phyloP scores from a whole-genome alignment of 2,329 filamentous ascomycete genomes.

The Aureobasidium uvarum region DNA sequence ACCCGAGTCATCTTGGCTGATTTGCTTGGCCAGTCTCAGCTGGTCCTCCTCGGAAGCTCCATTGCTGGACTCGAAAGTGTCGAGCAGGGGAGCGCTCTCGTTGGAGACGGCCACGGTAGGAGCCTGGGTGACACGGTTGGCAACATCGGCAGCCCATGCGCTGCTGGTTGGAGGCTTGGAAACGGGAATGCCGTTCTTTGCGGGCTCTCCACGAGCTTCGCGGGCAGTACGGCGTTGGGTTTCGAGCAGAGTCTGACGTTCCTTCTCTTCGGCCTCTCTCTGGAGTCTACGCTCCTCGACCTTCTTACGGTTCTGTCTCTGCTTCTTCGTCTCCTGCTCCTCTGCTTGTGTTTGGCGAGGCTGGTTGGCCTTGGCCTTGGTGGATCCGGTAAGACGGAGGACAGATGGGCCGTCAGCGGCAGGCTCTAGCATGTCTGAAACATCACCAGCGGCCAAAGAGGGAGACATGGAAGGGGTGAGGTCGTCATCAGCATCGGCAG shows the following conservation, averaged over 20 bases:
- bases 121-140: conserved; percentile 31
- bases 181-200: conserved; percentile 68
- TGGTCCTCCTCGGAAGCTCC: conserved; percentile 62
- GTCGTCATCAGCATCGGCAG: conserved; percentile 77
- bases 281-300: conserved; percentile 72
- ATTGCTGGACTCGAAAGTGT: conserved; percentile 51
- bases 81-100: conserved; percentile 42
- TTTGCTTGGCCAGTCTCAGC: conserved; percentile 50
- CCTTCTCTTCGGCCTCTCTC: conserved; percentile 73
- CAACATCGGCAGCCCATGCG: conserved; percentile 51
- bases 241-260: conserved; percentile 73
- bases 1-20: conserved; percentile 52
- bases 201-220: conserved; percentile 75
- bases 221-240: conserved; percentile 79
- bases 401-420: conserved; percentile 66
- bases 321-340: conserved; percentile 84
- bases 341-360: conserved; percentile 61
- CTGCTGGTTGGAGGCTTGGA: conserved; percentile 52
- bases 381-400: conserved; percentile 71
- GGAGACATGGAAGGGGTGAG: conserved; percentile 69
- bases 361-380: conserved; percentile 55
- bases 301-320: conserved; percentile 89
- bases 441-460: conserved; percentile 60
- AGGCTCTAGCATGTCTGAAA: conserved; percentile 90
- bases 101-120: conserved; percentile 29